Evolutionary conservation across 2,329 filamentous ascomycete genomes (phyloP).

Genomic region (Fusarium humuli): DNA sequence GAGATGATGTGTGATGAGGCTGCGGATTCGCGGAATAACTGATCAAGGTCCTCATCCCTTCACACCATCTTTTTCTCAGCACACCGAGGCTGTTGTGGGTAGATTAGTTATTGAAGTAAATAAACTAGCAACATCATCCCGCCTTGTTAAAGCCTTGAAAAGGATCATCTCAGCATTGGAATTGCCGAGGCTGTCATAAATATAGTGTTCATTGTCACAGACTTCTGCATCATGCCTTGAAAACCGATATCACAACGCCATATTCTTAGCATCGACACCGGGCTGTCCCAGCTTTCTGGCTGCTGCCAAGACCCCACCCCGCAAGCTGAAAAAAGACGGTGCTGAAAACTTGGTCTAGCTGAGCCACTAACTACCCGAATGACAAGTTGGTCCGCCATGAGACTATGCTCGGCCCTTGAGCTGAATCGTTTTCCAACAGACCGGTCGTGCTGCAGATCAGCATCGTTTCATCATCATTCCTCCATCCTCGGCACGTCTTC

Average conservation of each 20-base stretch:
- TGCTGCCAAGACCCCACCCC: not conserved
- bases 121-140: not conserved
- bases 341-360: not conserved
- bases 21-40: not conserved
- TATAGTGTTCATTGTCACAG: not conserved
- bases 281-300: not conserved
- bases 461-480: not conserved
- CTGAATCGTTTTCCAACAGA: conserved; percentile 4
- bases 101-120: not conserved
- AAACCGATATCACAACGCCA: not conserved
- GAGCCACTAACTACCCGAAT: not conserved
- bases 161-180: not conserved
- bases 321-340: not conserved
- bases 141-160: not conserved
- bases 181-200: not conserved
- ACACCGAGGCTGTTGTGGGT: not conserved
- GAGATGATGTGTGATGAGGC: not conserved
- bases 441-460: not conserved
- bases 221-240: not conserved
- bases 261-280: not conserved
- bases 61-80: not conserved
- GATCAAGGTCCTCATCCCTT: not conserved
- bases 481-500: not conserved
- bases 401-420: not conserved
- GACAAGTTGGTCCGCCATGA: not conserved